Conservation (phyloP, 495 filamentous ascomycete genomes). For the Lasiosphaeria ovina region DNA sequence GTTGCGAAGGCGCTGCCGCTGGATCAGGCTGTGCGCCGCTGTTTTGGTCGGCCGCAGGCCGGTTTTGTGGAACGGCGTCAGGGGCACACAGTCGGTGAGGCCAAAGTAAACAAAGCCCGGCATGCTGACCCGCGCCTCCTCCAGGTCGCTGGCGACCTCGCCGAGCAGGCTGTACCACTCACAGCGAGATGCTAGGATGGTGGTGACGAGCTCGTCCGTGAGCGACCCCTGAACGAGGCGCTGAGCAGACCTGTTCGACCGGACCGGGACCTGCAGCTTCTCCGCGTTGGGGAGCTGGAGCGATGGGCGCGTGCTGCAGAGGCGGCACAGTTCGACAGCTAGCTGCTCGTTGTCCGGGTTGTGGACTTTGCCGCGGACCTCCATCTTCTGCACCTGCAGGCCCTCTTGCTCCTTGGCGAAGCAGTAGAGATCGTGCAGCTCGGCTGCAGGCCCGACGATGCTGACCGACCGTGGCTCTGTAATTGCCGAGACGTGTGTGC, state of each 20-base stretch:
- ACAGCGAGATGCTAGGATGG: slow-evolving; percentile 34
- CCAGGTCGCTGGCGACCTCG: slow-evolving; percentile 28
- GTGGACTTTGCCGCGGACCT: slow-evolving; percentile 31
- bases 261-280: slow-evolving; percentile 23
- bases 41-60: slow-evolving; percentile 27
- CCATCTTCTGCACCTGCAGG: slow-evolving; percentile 18
- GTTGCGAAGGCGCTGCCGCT: not conserved
- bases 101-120: slow-evolving; percentile 31
- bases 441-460: slow-evolving; percentile 23
- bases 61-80: slow-evolving; percentile 29
- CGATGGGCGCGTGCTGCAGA: slow-evolving; percentile 19
- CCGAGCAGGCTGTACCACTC: slow-evolving; percentile 35
- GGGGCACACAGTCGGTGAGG: slow-evolving; percentile 32
- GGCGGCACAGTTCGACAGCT: slow-evolving; percentile 18
- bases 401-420: slow-evolving; percentile 18
- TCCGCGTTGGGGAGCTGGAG: slow-evolving; percentile 26
- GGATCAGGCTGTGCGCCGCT: slow-evolving; percentile 1
- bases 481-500: slow-evolving; percentile 32
- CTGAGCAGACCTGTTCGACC: slow-evolving; percentile 31
- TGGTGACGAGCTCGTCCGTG: slow-evolving; percentile 29
- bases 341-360: slow-evolving; percentile 34
- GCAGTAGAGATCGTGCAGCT: slow-evolving; percentile 16
- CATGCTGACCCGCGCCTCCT: slow-evolving; percentile 8
- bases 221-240: slow-evolving; percentile 19
- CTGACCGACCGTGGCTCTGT: slow-evolving; percentile 34